Evolutionary conservation across 2,329 filamentous ascomycete genomes (phyloP).

Genomic region (Colletotrichum paranaense): DNA sequence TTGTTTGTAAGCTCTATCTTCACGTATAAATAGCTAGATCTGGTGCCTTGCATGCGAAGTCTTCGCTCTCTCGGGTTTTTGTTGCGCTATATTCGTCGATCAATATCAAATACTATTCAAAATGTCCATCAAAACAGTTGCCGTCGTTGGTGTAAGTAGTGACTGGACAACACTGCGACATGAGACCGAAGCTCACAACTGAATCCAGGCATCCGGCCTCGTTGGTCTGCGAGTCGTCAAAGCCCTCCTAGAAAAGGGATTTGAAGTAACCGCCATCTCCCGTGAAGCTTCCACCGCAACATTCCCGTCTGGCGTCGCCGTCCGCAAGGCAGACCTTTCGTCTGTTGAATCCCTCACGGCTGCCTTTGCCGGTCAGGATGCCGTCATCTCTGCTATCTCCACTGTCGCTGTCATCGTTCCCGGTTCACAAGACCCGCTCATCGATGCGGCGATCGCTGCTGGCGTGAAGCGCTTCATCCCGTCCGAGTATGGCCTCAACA

Average conservation of each 20-base stretch:
- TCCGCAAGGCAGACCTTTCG: conserved; percentile 17
- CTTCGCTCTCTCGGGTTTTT: neutral
- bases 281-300: conserved; percentile 18
- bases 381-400: conserved; percentile 56
- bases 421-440: conserved; percentile 60
- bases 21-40: neutral
- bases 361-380: conserved; percentile 36
- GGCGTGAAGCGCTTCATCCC: conserved; percentile 66
- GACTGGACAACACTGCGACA: neutral
- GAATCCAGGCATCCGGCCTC: conserved; percentile 18
- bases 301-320: conserved; percentile 16
- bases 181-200: neutral
- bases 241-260: conserved; percentile 8
- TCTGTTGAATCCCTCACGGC: conserved; percentile 25
- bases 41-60: neutral
- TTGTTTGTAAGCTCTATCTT: neutral
- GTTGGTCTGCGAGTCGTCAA: conserved; percentile 24
- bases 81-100: neutral
- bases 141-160: conserved; percentile 17
- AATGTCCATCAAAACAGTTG: conserved; percentile 30
- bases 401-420: conserved; percentile 39
- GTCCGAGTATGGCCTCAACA: conserved; percentile 58
- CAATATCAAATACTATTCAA: neutral
- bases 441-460: conserved; percentile 63
- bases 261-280: conserved; percentile 26